Evolutionary conservation across 768 basidiomycete species (phyloP).

Genomic region (Rickenella mellea): DNA sequence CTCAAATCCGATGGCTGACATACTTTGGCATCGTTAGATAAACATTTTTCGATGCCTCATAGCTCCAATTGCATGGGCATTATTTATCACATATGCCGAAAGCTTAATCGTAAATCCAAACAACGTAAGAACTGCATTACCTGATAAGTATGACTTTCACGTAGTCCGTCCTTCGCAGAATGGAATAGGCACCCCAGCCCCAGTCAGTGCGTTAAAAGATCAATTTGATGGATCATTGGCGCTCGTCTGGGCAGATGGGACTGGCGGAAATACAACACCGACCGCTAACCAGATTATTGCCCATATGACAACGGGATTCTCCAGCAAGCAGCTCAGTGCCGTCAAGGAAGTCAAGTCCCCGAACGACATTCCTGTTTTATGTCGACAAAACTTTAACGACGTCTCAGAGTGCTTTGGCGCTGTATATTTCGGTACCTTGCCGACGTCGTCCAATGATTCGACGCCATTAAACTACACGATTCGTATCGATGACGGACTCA

Average conservation of each 20-base stretch:
- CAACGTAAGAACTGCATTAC: constrained; percentile 33
- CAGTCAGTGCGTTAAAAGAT: constrained; percentile 35
- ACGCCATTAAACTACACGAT: constrained; percentile 58
- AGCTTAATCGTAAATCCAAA: constrained; percentile 48
- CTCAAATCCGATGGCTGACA: neutral
- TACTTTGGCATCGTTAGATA: constrained; percentile 24
- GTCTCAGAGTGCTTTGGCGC: constrained; percentile 65
- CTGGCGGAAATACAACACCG: constrained; percentile 44
- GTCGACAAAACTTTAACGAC: constrained; percentile 67
- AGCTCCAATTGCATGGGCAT: constrained; percentile 54
- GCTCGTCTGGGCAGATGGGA: constrained; percentile 63
- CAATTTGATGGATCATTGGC: constrained; percentile 44
- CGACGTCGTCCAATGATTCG: constrained; percentile 19
- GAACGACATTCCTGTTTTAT: constrained; percentile 41
- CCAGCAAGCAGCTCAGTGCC: constrained; percentile 31
- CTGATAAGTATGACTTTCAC: no score
- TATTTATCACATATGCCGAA: constrained; percentile 58
- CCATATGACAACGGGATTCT: constrained; percentile 45
- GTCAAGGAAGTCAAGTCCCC: constrained; percentile 41
- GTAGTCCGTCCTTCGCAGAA: constrained; percentile 30
- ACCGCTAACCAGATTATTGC: constrained; percentile 52
- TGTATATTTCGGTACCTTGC: constrained; percentile 51
- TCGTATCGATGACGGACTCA: constrained; percentile 53
- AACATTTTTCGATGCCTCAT: constrained; percentile 55
- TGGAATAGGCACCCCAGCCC: constrained; percentile 49